Evolutionary conservation across 1,139 yeast species (phyloP).

Genomic region (Wickerhamomyces sp.): DNA sequence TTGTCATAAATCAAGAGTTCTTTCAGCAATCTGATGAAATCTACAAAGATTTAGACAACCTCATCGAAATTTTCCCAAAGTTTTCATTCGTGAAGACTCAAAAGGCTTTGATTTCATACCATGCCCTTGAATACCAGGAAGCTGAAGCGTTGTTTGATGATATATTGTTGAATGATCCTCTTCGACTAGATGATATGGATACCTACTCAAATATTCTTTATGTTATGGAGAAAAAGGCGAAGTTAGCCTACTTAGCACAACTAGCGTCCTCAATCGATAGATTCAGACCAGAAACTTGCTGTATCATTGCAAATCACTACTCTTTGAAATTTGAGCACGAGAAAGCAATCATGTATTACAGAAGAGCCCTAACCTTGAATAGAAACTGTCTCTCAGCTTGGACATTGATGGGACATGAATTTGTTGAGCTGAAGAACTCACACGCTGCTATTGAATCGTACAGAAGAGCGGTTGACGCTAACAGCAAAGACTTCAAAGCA

Average conservation of each 20-base stretch:
- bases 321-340: constrained; percentile 92
- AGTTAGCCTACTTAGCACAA: constrained; percentile 83
- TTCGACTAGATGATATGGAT: constrained; percentile 85
- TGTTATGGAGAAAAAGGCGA: constrained; percentile 86
- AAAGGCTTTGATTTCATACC: constrained; percentile 75
- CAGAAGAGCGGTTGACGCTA: constrained; percentile 84
- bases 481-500: constrained; percentile 86
- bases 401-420: constrained; percentile 99
- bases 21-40: constrained; percentile 59
- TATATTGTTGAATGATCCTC: constrained; percentile 72
- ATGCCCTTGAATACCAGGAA: constrained; percentile 70
- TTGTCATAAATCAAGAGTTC: constrained; percentile 74
- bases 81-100: constrained; percentile 76
- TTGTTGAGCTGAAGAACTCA: constrained; percentile 90
- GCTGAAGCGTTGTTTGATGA: constrained; percentile 80
- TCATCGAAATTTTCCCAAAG: constrained; percentile 56
- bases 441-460: constrained; percentile 98
- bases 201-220: constrained; percentile 88
- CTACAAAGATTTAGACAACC: constrained; percentile 41
- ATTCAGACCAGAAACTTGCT: constrained; percentile 92
- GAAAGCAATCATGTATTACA: constrained; percentile 88
- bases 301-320: constrained; percentile 90
- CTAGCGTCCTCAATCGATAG: constrained; percentile 78
- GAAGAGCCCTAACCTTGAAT: constrained; percentile 80
- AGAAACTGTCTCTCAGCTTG: constrained; percentile 86